Percentiles rank a stretch among this genome's conserved stretches.
phyloP scores from a whole-genome alignment of 352 stramenopile genomes.

The Aphanomyces euteiches region DNA sequence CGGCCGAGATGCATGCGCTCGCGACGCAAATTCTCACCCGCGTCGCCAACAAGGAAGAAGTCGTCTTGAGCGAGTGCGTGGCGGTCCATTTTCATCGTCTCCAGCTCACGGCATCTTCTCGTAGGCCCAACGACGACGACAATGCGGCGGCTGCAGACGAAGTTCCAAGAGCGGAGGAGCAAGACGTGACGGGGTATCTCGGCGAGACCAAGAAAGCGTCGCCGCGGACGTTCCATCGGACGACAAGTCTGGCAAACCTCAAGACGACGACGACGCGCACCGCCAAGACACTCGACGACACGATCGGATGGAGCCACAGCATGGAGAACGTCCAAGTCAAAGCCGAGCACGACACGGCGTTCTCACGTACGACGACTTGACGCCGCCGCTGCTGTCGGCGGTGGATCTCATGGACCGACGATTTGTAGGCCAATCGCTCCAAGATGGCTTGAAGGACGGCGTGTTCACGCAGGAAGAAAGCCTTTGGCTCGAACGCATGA shows the following conservation, averaged over 20 bases:
- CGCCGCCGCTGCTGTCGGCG: neutral
- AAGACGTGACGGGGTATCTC: conserved; percentile 11
- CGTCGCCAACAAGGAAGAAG: neutral
- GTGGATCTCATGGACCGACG: neutral
- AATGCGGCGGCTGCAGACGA: neutral
- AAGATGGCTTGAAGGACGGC: conserved; percentile 12
- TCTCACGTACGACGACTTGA: conserved; percentile 8
- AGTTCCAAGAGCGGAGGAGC: neutral
- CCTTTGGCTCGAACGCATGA: conserved; percentile 3
- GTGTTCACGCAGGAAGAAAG: conserved; percentile 26
- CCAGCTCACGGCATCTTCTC: neutral
- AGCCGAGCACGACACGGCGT: conserved; percentile 10
- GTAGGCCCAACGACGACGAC: neutral
- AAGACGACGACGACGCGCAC: neutral
- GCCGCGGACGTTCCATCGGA: neutral
- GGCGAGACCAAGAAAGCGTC: neutral
- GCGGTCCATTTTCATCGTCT: neutral
- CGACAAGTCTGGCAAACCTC: neutral
- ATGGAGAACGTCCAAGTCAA: neutral
- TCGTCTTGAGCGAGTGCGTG: conserved; percentile 8
- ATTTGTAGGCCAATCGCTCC: conserved; percentile 15
- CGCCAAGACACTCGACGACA: conserved; percentile 1
- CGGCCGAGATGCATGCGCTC: conserved; percentile 5
- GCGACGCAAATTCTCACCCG: neutral
- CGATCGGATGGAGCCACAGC: neutral